phyloP scores from a whole-genome alignment of 1,284 basidiomycete genomes.

The Anthracocystis walkeri region DNA sequence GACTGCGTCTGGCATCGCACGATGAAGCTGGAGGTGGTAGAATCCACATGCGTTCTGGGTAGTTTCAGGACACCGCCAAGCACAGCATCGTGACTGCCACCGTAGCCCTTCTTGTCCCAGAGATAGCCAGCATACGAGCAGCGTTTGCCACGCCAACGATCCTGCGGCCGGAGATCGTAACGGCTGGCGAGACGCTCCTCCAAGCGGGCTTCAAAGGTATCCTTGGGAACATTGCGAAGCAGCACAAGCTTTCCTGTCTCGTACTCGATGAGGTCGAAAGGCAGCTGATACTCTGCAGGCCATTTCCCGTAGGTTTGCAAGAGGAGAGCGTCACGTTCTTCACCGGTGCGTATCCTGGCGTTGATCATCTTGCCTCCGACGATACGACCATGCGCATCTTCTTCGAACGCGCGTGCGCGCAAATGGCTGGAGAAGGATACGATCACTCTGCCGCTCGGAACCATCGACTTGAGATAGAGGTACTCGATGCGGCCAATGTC shows the following conservation, averaged over 20 bases:
- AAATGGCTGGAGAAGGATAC: slow-evolving; percentile 23
- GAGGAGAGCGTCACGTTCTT: slow-evolving; percentile 3
- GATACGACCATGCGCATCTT: slow-evolving; percentile 19
- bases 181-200: slow-evolving; percentile 44
- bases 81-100: slow-evolving; percentile 35
- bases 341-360: slow-evolving; percentile 6
- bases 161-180: slow-evolving; percentile 46
- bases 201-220: slow-evolving; percentile 51
- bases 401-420: slow-evolving; percentile 23
- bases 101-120: slow-evolving; percentile 17
- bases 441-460: slow-evolving; percentile 30
- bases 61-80: slow-evolving; percentile 39
- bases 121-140: slow-evolving; percentile 17
- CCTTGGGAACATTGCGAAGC: slow-evolving; percentile 47
- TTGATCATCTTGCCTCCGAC: slow-evolving; percentile 31
- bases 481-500: slow-evolving; percentile 39
- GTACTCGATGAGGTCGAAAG: slow-evolving; percentile 46
- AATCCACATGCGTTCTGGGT: slow-evolving; percentile 29
- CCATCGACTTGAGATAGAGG: slow-evolving; percentile 26
- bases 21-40: slow-evolving; percentile 42
- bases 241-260: slow-evolving; percentile 50
- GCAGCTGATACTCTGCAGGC: slow-evolving; percentile 22
- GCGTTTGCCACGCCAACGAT: slow-evolving; percentile 37
- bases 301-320: slow-evolving; percentile 16
- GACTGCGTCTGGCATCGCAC: slow-evolving; percentile 34